phyloP scores from a whole-genome alignment of 192 early-diverging fungal species.

The Rhizoclosmatium globosum region DNA sequence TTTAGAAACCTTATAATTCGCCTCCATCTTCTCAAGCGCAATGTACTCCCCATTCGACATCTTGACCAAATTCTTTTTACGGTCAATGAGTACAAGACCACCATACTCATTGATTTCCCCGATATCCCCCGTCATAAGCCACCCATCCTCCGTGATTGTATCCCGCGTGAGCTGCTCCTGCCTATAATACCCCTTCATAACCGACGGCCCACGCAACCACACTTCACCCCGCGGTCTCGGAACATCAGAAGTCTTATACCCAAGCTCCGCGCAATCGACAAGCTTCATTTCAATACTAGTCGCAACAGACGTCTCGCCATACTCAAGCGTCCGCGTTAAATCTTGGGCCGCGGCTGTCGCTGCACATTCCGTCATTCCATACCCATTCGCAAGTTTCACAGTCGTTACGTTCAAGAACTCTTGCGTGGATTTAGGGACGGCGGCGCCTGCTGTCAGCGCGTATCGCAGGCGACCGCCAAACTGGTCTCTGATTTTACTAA shows the following conservation, averaged over 20 bases:
- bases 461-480: constrained; percentile 83
- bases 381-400: constrained; percentile 88
- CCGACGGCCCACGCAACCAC: constrained; percentile 80
- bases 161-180: constrained; percentile 71
- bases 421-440: constrained; percentile 84
- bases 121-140: constrained; percentile 92
- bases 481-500: constrained; percentile 81
- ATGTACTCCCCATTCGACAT: constrained; percentile 86
- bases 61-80: constrained; percentile 95
- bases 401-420: constrained; percentile 76
- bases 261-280: constrained; percentile 61
- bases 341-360: constrained; percentile 60
- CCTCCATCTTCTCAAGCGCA: constrained; percentile 93
- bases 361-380: constrained; percentile 85
- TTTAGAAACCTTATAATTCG: constrained; percentile 77
- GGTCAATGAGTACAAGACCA: constrained; percentile 85
- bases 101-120: constrained; percentile 84
- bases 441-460: constrained; percentile 89
- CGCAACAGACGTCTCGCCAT: constrained; percentile 37
- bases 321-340: constrained; percentile 68
- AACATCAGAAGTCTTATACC: constrained; percentile 39
- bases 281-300: constrained; percentile 79
- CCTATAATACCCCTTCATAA: constrained; percentile 83
- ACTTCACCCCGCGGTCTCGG: constrained; percentile 75
- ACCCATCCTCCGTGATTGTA: constrained; percentile 77